Percentiles rank a stretch among this genome's conserved stretches.
phyloP scores from a whole-genome alignment of 2,329 filamentous ascomycete species.

The Beauveria asiatica region DNA sequence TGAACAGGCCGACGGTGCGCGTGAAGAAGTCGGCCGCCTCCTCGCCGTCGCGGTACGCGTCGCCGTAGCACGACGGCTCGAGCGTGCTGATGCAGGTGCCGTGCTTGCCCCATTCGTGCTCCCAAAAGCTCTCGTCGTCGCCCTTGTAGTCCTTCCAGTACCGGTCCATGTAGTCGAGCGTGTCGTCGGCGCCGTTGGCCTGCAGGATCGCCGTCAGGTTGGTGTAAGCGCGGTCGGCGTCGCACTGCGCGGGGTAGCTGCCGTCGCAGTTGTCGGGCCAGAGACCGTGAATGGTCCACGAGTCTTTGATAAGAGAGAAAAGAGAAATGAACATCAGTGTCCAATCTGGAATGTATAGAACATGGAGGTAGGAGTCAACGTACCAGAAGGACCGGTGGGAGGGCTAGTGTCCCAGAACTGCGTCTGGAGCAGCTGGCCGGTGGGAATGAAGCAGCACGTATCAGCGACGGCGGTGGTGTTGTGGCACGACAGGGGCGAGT shows the following conservation, averaged over 20 bases:
- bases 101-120: slow-evolving; percentile 69
- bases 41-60: slow-evolving; percentile 47
- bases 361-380: background rate
- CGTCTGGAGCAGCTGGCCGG: slow-evolving; percentile 63
- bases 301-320: slow-evolving; percentile 30
- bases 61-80: slow-evolving; percentile 54
- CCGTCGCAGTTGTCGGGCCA: slow-evolving; percentile 63
- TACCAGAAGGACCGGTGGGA: slow-evolving; percentile 47
- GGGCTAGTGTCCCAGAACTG: slow-evolving; percentile 71
- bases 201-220: slow-evolving; percentile 58
- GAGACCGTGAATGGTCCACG: slow-evolving; percentile 68
- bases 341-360: background rate
- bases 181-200: slow-evolving; percentile 39
- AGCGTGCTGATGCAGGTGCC: slow-evolving; percentile 66
- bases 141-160: slow-evolving; percentile 66
- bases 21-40: slow-evolving; percentile 65
- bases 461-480: slow-evolving; percentile 52
- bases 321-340: background rate
- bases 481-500: slow-evolving; percentile 51
- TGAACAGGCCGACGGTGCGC: slow-evolving; percentile 56
- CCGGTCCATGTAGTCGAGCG: slow-evolving; percentile 57
- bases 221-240: slow-evolving; percentile 49
- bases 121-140: slow-evolving; percentile 57
- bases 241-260: slow-evolving; percentile 59
- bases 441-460: slow-evolving; percentile 65